phyloP scores from a whole-genome alignment of 2,329 filamentous ascomycete genomes.

The Colletotrichum truncatum region DNA sequence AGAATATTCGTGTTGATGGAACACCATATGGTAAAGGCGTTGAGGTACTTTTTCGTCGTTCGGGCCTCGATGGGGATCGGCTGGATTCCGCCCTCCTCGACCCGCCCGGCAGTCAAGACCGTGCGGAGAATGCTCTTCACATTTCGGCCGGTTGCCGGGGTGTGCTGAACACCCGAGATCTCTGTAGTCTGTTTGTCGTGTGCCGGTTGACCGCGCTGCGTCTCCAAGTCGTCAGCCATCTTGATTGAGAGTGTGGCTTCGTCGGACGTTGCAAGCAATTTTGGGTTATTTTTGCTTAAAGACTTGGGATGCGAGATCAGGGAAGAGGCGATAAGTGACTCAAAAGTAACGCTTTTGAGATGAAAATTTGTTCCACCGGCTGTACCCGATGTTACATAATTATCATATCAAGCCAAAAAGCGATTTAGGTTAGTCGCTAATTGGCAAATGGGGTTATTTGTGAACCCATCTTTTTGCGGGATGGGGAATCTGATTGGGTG shows the following conservation, averaged over 20 bases:
- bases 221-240: constrained; percentile 21
- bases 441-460: not conserved
- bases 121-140: constrained; percentile 13
- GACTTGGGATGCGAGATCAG: not conserved
- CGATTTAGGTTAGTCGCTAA: not conserved
- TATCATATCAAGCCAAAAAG: not conserved
- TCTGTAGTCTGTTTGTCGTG: constrained; percentile 10
- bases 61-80: constrained; percentile 40
- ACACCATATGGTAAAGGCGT: constrained; percentile 42
- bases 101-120: constrained; percentile 29
- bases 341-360: not conserved
- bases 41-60: constrained; percentile 40
- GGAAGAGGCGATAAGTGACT: not conserved
- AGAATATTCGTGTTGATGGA: constrained; percentile 42
- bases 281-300: not conserved
- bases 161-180: not conserved
- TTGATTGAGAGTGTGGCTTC: too few species aligned
- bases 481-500: not conserved
- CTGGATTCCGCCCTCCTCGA: constrained; percentile 41
- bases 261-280: not conserved
- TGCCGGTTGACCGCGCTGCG: not conserved
- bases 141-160: not conserved
- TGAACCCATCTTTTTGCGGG: not conserved
- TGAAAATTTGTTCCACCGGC: constrained; percentile 1
- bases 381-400: constrained; percentile 8